phyloP scores from a whole-genome alignment of 2,329 filamentous ascomycete genomes.

The Lojkania enalia region DNA sequence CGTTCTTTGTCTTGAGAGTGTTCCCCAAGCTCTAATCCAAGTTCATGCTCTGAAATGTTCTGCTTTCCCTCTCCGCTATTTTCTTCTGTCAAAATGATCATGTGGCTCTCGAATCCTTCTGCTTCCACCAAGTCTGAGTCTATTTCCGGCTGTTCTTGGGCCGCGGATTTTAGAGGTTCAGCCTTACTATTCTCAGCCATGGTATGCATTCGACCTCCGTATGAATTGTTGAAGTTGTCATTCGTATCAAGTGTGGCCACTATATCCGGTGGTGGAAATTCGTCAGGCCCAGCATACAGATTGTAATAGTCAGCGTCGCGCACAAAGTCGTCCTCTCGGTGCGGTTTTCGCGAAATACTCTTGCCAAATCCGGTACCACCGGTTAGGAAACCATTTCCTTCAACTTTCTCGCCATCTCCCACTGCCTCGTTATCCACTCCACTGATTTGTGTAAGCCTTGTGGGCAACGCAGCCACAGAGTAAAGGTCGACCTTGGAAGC shows the following conservation, averaged over 20 bases:
- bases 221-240: conserved; percentile 54
- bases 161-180: conserved; percentile 8
- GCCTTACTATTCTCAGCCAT: conserved; percentile 34
- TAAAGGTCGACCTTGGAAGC: conserved; percentile 10
- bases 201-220: conserved; percentile 35
- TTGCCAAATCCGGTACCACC: neutral
- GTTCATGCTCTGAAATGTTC: neutral
- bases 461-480: conserved; percentile 9
- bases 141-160: neutral
- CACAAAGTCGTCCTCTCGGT: conserved; percentile 14
- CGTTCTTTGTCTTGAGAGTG: conserved; percentile 5
- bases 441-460: neutral
- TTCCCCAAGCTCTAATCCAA: neutral
- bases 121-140: conserved; percentile 4
- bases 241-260: no score
- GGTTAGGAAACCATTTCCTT: neutral
- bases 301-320: conserved; percentile 27
- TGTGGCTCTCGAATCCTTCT: neutral
- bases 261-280: conserved; percentile 61
- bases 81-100: neutral
- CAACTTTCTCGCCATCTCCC: neutral
- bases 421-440: neutral
- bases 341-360: no score
- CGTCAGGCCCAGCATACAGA: conserved; percentile 28
- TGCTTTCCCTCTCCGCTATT: neutral